Conservation (phyloP, 2,329 filamentous ascomycete genomes). For the Chrysosporium keratinophilum region DNA sequence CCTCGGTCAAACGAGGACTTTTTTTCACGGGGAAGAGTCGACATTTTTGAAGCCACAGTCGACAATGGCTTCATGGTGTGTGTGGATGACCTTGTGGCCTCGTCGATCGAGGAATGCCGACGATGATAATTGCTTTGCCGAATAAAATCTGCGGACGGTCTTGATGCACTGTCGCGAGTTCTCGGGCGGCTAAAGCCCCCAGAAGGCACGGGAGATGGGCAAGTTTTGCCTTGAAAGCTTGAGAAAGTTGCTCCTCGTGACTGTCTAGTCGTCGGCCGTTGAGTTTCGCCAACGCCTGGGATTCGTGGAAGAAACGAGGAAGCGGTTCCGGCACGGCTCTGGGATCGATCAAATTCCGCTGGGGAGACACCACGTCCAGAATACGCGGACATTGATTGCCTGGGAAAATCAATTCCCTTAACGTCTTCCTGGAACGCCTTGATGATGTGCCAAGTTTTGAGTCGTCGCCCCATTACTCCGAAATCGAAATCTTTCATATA, state of each 20-base stretch:
- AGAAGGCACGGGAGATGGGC: slow-evolving; percentile 18
- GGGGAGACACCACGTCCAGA: slow-evolving; percentile 33
- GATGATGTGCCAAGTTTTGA: slow-evolving; percentile 96
- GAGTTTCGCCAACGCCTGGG: slow-evolving; percentile 28
- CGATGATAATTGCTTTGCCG: slow-evolving; percentile 73
- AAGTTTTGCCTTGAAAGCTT: slow-evolving; percentile 14
- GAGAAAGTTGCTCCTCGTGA: slow-evolving; percentile 13
- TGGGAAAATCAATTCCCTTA: slow-evolving; percentile 45
- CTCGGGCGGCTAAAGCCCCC: slow-evolving; percentile 35
- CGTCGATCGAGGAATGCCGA: slow-evolving; percentile 79
- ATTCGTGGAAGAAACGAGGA: slow-evolving; percentile 37
- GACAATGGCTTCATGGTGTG: slow-evolving; percentile 13
- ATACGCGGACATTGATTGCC: slow-evolving; percentile 31
- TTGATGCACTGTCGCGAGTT: slow-evolving; percentile 33
- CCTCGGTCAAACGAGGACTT: slow-evolving; percentile 49
- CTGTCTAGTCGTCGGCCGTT: slow-evolving; percentile 4
- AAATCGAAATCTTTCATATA: slow-evolving; percentile 94
- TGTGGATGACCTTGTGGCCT: slow-evolving; percentile 36
- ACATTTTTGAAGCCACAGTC: slow-evolving; percentile 21
- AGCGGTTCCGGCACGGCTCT: slow-evolving; percentile 30
- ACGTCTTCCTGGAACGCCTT: slow-evolving; percentile 84
- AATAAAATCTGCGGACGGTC: slow-evolving; percentile 70
- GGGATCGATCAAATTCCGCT: slow-evolving; percentile 37
- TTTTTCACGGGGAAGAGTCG: slow-evolving; percentile 41
- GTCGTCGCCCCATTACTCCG: slow-evolving; percentile 73